Conservation (phyloP, 176 grass and related monocot genomes). For the Tillandsia fasciculata region DNA sequence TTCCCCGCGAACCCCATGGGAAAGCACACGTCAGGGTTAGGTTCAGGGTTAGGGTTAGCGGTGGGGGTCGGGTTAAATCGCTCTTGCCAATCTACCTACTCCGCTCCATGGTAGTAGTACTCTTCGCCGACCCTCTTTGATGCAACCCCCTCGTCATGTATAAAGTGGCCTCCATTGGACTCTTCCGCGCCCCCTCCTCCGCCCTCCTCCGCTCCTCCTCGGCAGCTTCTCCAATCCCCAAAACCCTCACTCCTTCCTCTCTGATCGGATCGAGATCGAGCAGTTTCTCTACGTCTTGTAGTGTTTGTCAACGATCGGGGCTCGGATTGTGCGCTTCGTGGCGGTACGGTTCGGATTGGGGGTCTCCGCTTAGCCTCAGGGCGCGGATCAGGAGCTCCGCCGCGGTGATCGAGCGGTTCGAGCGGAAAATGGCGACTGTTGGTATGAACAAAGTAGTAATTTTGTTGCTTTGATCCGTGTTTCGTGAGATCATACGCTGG, state of each 20-base stretch:
- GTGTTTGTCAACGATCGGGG: slow-evolving; percentile 4
- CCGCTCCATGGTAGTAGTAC: background rate
- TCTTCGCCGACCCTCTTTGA: no score
- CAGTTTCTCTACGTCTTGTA: slow-evolving; percentile 20
- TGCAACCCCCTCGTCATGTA: slow-evolving; percentile 33
- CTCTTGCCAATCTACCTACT: background rate
- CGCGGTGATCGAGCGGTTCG: slow-evolving; percentile 33
- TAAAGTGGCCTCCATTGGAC: slow-evolving; percentile 48
- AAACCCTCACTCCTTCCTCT: slow-evolving; percentile 7
- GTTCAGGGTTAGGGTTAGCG: no score
- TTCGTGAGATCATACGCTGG: background rate
- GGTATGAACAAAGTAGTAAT: slow-evolving; percentile 22
- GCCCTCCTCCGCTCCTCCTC: slow-evolving; percentile 44
- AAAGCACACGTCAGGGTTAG: no score
- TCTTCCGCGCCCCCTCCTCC: slow-evolving; percentile 27
- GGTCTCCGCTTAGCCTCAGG: slow-evolving; percentile 7
- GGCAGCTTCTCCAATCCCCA: background rate
- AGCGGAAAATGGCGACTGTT: slow-evolving; percentile 62
- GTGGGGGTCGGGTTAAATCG: no score
- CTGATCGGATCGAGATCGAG: slow-evolving; percentile 14
- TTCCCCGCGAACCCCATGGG: no score
- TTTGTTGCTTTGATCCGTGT: background rate
- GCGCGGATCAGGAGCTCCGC: slow-evolving; percentile 37
- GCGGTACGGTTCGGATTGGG: slow-evolving; percentile 7
- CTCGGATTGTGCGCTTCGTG: background rate